Conservation (phyloP, 768 basidiomycete genomes). For the Tubosaeta sp. region DNA sequence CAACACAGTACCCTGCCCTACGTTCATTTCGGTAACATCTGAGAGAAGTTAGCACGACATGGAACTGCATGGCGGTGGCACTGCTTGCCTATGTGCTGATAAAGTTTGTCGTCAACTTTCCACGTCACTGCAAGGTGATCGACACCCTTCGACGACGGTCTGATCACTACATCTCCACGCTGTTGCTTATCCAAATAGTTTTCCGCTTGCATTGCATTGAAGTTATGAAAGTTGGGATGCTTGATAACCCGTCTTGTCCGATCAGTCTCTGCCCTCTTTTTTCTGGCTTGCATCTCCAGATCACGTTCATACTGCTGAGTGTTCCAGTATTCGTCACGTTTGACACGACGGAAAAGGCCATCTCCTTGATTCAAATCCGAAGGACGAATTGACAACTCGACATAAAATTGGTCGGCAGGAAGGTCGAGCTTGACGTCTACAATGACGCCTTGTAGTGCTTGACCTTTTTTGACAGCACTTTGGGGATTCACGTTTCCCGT, state of each 20-base stretch:
- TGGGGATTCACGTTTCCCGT: slow-evolving; percentile 35
- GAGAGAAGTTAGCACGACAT: slow-evolving; percentile 5
- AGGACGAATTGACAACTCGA: slow-evolving; percentile 71
- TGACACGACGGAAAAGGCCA: slow-evolving; percentile 53
- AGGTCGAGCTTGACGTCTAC: slow-evolving; percentile 65
- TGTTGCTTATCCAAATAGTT: slow-evolving; percentile 84
- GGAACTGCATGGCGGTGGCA: neutral
- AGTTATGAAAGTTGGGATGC: slow-evolving; percentile 97
- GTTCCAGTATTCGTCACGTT: slow-evolving; percentile 63
- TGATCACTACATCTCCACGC: slow-evolving; percentile 92
- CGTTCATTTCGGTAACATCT: slow-evolving; percentile 84
- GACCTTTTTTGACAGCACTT: slow-evolving; percentile 66
- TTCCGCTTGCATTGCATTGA: slow-evolving; percentile 88
- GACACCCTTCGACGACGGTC: slow-evolving; percentile 90
- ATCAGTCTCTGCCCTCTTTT: slow-evolving; percentile 81
- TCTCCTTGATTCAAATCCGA: slow-evolving; percentile 62
- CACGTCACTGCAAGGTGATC: slow-evolving; percentile 97
- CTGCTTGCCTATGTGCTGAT: slow-evolving; percentile 87
- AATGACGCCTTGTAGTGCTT: slow-evolving; percentile 76
- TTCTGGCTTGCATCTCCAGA: slow-evolving; percentile 67
- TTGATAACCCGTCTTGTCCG: slow-evolving; percentile 84
- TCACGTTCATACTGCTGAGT: slow-evolving; percentile 60
- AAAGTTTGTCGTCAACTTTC: slow-evolving; percentile 96
- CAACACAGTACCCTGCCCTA: slow-evolving; percentile 64
- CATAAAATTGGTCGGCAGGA: slow-evolving; percentile 55